phyloP scores from a whole-genome alignment of 192 early-diverging fungal genomes.

The Mortierella hygrophila region DNA sequence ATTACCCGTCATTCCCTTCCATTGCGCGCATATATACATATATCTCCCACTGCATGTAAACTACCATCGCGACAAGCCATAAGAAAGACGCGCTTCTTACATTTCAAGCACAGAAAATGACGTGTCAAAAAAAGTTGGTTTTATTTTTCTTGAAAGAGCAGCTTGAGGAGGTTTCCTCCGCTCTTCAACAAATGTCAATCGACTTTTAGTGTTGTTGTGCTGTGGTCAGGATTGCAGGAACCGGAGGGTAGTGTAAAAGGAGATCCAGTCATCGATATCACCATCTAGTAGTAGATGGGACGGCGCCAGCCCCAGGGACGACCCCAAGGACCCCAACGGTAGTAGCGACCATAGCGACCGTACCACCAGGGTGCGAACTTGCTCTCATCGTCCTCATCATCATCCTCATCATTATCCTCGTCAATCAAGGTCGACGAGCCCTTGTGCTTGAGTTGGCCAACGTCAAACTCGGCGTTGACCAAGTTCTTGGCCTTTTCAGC shows the following conservation, averaged over 20 bases:
- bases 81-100: not conserved
- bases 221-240: not conserved
- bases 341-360: not conserved
- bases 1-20: not conserved
- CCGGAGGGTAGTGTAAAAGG: not conserved
- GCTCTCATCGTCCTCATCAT: constrained; percentile 7
- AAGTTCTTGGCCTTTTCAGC: constrained; percentile 26
- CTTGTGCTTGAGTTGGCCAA: constrained; percentile 9
- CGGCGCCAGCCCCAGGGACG: not conserved
- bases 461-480: constrained; percentile 29
- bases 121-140: not conserved
- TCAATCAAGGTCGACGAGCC: not conserved
- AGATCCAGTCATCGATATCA: not conserved
- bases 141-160: too few species aligned
- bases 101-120: not conserved
- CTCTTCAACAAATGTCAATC: not conserved
- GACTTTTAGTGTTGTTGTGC: not conserved
- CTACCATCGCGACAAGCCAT: not conserved
- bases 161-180: not conserved
- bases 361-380: constrained; percentile 6
- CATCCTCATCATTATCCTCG: constrained; percentile 14
- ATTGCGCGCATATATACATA: not conserved
- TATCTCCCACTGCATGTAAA: not conserved
- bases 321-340: constrained; percentile 1
- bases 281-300: not conserved